Evolutionary conservation across 2,329 filamentous ascomycete genomes (phyloP).

Genomic region (Epichloe brachyelytri): DNA sequence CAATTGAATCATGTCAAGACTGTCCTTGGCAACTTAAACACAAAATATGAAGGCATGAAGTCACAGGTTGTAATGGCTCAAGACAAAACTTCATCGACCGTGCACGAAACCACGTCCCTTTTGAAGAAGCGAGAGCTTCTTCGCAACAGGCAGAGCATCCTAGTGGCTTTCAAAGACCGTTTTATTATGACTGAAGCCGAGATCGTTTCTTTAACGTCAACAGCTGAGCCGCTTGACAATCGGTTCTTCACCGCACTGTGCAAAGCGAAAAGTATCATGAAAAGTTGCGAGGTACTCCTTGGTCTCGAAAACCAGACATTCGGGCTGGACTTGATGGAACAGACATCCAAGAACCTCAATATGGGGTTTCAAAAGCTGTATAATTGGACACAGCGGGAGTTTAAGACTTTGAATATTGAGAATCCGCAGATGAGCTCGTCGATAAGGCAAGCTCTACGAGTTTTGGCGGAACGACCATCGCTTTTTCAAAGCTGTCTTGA

Average conservation of each 20-base stretch:
- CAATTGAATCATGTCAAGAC: conserved; percentile 77
- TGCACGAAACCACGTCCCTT: conserved; percentile 65
- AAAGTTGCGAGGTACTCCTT: conserved; percentile 78
- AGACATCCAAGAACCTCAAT: conserved; percentile 76
- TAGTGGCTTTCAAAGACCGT: conserved; percentile 65
- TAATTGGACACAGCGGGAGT: conserved; percentile 87
- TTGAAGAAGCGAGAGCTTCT: conserved; percentile 60
- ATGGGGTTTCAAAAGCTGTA: conserved; percentile 91
- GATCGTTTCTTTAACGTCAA: conserved; percentile 58
- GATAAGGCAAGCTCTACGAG: conserved; percentile 70
- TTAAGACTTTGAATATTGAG: conserved; percentile 84
- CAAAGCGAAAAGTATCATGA: conserved; percentile 75
- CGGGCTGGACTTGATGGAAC: conserved; percentile 82
- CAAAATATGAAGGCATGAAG: conserved; percentile 69
- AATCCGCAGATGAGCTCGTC: conserved; percentile 83
- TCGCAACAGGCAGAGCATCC: conserved; percentile 66
- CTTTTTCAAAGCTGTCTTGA: conserved; percentile 90
- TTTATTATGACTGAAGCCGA: conserved; percentile 81
- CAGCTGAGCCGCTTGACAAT: conserved; percentile 72
- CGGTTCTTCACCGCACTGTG: conserved; percentile 66
- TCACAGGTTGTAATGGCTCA: conserved; percentile 64
- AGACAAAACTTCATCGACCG: conserved; percentile 56
- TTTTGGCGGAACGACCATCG: conserved; percentile 77
- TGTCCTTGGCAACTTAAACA: conserved; percentile 67
- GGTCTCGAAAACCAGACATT: conserved; percentile 82